These are phyloP conservation scores for Amauroascus verrucosus DNA, from an alignment of 2,329 filamentous ascomycete genomes.

Conservation along the genomic window DNA sequence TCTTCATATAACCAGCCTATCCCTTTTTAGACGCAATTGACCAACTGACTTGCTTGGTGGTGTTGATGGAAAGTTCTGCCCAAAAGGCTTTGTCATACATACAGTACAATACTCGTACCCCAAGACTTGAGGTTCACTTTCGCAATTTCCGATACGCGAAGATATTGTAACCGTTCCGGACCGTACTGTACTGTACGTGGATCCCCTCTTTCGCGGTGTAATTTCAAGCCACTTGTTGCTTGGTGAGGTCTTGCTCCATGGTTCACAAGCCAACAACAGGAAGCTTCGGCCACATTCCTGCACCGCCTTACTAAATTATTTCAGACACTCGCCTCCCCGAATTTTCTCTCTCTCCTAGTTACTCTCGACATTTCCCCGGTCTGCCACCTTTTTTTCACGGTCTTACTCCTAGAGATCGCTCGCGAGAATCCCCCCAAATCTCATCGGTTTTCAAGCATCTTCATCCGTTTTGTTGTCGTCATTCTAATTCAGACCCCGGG, in stretches of 20 bases:
- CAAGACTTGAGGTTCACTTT: not conserved
- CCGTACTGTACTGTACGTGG: not conserved
- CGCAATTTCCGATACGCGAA: not conserved
- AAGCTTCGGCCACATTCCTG: constrained; percentile 10
- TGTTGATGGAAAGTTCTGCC: too few species aligned
- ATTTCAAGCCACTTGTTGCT: constrained; percentile 7
- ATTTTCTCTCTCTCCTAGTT: constrained; percentile 8
- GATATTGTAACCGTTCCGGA: not conserved
- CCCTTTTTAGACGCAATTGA: too few species aligned
- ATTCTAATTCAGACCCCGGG: constrained; percentile 12
- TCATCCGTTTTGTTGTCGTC: constrained; percentile 17
- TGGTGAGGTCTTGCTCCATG: too few species aligned
- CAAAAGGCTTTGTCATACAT: too few species aligned
- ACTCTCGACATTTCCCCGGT: not conserved
- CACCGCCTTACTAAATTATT: constrained; percentile 5
- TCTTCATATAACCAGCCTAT: too few species aligned
- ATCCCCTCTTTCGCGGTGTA: not conserved
- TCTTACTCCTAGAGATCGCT: constrained; percentile 3
- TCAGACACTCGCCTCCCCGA: constrained; percentile 9
- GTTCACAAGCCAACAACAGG: not conserved
- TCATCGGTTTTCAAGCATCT: constrained; percentile 9
- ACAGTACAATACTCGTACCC: not conserved
- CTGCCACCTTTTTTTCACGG: not conserved
- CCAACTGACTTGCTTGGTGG: too few species aligned
- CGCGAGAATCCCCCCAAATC: not conserved